phyloP scores from a whole-genome alignment of 208 protist genomes.

The Trypanosoma vivax region DNA sequence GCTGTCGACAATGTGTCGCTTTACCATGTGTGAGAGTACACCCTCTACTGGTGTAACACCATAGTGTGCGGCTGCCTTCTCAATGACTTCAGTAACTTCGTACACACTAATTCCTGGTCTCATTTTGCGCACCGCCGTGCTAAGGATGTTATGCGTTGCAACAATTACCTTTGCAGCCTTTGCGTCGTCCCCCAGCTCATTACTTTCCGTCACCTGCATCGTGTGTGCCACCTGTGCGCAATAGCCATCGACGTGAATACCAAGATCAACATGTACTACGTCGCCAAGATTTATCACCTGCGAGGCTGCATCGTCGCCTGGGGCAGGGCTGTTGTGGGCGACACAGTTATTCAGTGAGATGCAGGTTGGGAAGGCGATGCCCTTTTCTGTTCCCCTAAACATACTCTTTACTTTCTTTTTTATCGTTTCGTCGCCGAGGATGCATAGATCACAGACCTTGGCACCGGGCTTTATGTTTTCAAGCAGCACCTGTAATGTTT shows the following conservation, averaged over 20 bases:
- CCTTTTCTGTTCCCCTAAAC: constrained; percentile 94
- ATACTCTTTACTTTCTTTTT: constrained; percentile 82
- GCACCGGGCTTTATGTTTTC: constrained; percentile 78
- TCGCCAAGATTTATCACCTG: constrained; percentile 88
- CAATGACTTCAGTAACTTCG: constrained; percentile 93
- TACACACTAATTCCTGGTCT: constrained; percentile 78
- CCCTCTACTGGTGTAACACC: constrained; percentile 93
- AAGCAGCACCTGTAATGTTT: constrained; percentile 87
- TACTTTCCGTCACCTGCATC: constrained; percentile 86
- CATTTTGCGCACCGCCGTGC: constrained; percentile 89
- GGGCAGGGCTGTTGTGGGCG: constrained; percentile 96
- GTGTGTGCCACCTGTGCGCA: constrained; percentile 95
- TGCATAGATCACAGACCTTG: constrained; percentile 82
- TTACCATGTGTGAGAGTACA: constrained; percentile 97
- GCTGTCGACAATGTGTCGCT: constrained; percentile 97
- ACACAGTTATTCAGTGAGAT: constrained; percentile 97
- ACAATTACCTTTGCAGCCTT: constrained; percentile 91
- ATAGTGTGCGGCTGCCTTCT: constrained; percentile 93
- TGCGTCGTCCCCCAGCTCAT: constrained; percentile 76
- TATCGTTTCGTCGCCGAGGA: constrained; percentile 85
- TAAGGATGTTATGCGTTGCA: constrained; percentile 92
- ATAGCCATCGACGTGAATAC: constrained; percentile 98
- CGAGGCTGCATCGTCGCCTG: constrained; percentile 64
- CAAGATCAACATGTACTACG: constrained; percentile 98
- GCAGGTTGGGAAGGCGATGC: constrained; percentile 98